Conservation (phyloP, 2,329 filamentous ascomycete species). For the Claviceps monticola region DNA sequence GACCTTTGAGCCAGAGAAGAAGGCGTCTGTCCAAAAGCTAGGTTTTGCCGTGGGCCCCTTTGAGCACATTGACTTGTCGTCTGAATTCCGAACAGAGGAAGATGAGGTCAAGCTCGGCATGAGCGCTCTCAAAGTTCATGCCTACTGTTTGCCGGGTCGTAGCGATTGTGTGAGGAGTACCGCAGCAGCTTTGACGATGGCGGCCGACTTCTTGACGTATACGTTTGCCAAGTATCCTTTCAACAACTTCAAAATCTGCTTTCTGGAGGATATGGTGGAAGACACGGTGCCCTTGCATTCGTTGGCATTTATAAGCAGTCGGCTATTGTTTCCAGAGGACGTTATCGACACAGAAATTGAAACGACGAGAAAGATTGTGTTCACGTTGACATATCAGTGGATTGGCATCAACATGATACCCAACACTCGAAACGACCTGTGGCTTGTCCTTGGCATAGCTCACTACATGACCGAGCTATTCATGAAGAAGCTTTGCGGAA, state of each 20-base stretch:
- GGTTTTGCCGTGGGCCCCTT: slow-evolving; percentile 93
- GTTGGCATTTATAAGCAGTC: slow-evolving; percentile 74
- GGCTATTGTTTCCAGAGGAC: slow-evolving; percentile 70
- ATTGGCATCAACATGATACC: slow-evolving; percentile 86
- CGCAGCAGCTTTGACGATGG: slow-evolving; percentile 69
- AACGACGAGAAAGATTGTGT: slow-evolving; percentile 65
- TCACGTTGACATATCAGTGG: slow-evolving; percentile 83
- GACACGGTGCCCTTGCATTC: slow-evolving; percentile 69
- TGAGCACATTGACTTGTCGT: slow-evolving; percentile 74
- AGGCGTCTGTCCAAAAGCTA: slow-evolving; percentile 74
- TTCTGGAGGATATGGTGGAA: slow-evolving; percentile 74
- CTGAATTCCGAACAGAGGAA: slow-evolving; percentile 77
- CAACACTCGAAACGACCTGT: slow-evolving; percentile 65
- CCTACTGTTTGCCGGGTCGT: slow-evolving; percentile 78
- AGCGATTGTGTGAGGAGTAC: slow-evolving; percentile 75
- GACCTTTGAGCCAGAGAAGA: slow-evolving; percentile 63
- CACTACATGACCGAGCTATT: slow-evolving; percentile 94
- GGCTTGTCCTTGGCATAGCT: slow-evolving; percentile 79
- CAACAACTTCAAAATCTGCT: slow-evolving; percentile 81
- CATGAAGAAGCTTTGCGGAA: slow-evolving; percentile 79
- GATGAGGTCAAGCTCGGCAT: slow-evolving; percentile 83
- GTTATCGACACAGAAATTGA: slow-evolving; percentile 77
- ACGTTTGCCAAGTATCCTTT: slow-evolving; percentile 87
- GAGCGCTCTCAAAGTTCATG: slow-evolving; percentile 78
- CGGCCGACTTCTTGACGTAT: slow-evolving; percentile 82